Conservation (phyloP, 1,284 basidiomycete genomes). For the Tausonia pullulans region DNA sequence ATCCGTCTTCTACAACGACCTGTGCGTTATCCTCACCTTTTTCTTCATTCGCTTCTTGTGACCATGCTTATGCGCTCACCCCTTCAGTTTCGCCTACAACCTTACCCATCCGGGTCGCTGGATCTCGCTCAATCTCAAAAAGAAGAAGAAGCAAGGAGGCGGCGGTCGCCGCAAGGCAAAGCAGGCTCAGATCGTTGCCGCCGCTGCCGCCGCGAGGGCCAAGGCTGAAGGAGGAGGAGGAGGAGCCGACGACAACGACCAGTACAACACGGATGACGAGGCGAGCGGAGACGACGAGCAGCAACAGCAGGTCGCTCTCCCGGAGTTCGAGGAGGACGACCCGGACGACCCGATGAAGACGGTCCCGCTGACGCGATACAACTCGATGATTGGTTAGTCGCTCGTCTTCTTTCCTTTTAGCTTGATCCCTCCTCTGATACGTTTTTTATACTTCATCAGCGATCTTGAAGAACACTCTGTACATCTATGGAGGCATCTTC, state of each 20-base stretch:
- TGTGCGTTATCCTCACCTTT: slow-evolving; percentile 40
- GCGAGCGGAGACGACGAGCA: slow-evolving; percentile 27
- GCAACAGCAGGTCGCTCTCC: slow-evolving; percentile 4
- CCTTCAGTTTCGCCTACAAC: slow-evolving; percentile 63
- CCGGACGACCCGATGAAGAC: slow-evolving; percentile 60
- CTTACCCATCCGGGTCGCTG: slow-evolving; percentile 65
- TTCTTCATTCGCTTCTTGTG: not conserved
- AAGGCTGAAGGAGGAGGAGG: slow-evolving; percentile 8
- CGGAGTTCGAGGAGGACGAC: slow-evolving; percentile 30
- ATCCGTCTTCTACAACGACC: slow-evolving; percentile 71
- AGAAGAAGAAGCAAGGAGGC: slow-evolving; percentile 43
- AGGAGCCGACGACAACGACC: slow-evolving; percentile 19
- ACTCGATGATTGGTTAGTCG: slow-evolving; percentile 59
- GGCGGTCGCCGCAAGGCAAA: slow-evolving; percentile 34
- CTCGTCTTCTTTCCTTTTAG: not conserved
- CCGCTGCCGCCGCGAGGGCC: slow-evolving; percentile 4
- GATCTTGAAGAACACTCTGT: slow-evolving; percentile 55
- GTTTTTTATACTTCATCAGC: not conserved
- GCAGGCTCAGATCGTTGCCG: slow-evolving; percentile 10
- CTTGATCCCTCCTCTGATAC: not conserved
- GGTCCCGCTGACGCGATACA: slow-evolving; percentile 69
- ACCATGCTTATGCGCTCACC: not conserved
- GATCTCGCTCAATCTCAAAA: slow-evolving; percentile 58
- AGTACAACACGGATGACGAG: slow-evolving; percentile 25
- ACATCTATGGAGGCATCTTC: slow-evolving; percentile 82